These are phyloP conservation scores for Xerocomus spinulosus DNA, from an alignment of 768 basidiomycete species.

Conservation along the genomic window DNA sequence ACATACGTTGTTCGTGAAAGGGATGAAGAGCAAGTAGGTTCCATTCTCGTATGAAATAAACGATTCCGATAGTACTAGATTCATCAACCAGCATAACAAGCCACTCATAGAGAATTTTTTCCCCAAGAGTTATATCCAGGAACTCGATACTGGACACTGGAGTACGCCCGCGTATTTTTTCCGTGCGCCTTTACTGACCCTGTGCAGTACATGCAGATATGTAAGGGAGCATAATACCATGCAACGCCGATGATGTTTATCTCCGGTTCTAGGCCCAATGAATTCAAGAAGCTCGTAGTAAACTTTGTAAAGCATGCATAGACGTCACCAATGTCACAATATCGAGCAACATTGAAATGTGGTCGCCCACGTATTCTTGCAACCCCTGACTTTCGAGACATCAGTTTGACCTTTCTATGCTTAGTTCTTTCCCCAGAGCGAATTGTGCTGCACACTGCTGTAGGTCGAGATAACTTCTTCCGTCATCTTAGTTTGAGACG, in stretches of 20 bases:
- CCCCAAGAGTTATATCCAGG: constrained; percentile 59
- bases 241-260: neutral
- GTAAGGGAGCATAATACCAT: constrained; percentile 28
- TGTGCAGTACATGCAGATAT: constrained; percentile 74
- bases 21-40: constrained; percentile 65
- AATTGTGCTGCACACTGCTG: too few species aligned
- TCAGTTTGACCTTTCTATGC: too few species aligned
- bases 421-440: too few species aligned
- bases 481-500: too few species aligned
- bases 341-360: too few species aligned
- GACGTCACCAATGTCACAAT: too few species aligned
- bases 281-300: constrained; percentile 44
- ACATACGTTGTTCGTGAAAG: constrained; percentile 71
- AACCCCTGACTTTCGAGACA: too few species aligned
- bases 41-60: neutral
- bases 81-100: constrained; percentile 70
- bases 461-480: too few species aligned
- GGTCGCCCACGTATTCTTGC: too few species aligned
- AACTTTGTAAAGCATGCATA: constrained; percentile 23
- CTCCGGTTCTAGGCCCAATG: constrained; percentile 41
- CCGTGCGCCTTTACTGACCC: constrained; percentile 4
- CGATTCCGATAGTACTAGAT: constrained; percentile 38
- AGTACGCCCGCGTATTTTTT: constrained; percentile 41
- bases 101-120: constrained; percentile 64
- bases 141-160: constrained; percentile 82